phyloP scores from a whole-genome alignment of 768 basidiomycete genomes.

The Galerina sulciceps region DNA sequence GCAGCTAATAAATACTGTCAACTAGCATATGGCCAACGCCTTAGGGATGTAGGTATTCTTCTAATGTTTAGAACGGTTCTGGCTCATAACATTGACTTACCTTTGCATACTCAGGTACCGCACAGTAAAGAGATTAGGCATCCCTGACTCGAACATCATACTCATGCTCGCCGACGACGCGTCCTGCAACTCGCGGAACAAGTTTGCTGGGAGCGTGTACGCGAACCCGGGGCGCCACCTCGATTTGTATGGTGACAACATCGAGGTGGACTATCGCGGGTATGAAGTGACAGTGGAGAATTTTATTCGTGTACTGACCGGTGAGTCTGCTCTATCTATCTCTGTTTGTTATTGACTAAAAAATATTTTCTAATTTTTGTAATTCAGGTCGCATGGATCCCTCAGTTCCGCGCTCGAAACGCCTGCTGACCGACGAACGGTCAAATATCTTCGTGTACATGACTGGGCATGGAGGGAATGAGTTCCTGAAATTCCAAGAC shows the following conservation, averaged over 20 bases:
- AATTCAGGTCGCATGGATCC: conserved; percentile 77
- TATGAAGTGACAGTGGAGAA: conserved; percentile 99
- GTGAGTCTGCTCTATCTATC: conserved; percentile 43
- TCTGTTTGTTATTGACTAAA: not conserved
- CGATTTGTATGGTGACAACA: conserved; percentile 94
- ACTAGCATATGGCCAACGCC: conserved; percentile 97
- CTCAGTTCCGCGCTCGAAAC: conserved; percentile 89
- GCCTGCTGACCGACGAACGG: conserved; percentile 85
- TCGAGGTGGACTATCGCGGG: conserved; percentile 97
- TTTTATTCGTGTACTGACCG: conserved; percentile 89
- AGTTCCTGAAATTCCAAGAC: conserved; percentile 99
- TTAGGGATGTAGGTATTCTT: conserved; percentile 80
- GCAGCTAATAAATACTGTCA: conserved; percentile 1
- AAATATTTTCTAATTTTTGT: not conserved
- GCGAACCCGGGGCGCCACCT: conserved; percentile 81
- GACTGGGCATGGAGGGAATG: conserved; percentile 98
- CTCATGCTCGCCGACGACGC: conserved; percentile 98
- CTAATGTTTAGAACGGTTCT: not conserved
- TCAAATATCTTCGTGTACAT: conserved; percentile 97
- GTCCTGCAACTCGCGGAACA: conserved; percentile 92
- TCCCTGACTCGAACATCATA: conserved; percentile 98
- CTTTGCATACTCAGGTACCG: conserved; percentile 71
- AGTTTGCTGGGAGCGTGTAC: conserved; percentile 90
- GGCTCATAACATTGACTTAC: not conserved
- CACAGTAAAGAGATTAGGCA: conserved; percentile 96